These are phyloP conservation scores for Pezicula neosporulosa DNA, from an alignment of 2,329 filamentous ascomycete species.

Conservation along the genomic window DNA sequence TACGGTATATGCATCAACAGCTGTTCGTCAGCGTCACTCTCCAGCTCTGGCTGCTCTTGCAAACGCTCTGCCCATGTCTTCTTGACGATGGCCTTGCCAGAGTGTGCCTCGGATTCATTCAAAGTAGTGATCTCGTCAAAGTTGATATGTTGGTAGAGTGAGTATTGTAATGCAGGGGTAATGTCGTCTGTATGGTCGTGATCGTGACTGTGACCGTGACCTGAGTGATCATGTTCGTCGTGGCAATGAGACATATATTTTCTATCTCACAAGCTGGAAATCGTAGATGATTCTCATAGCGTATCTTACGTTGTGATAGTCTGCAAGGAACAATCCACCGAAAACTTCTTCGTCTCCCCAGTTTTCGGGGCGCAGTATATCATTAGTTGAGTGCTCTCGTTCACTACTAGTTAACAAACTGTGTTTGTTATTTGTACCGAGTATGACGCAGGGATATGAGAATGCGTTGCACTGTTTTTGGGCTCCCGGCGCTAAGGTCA, in stretches of 20 bases:
- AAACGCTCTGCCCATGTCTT: slow-evolving; percentile 90
- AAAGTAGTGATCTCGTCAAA: slow-evolving; percentile 82
- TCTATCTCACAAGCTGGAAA: too few species aligned
- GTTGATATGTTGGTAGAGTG: slow-evolving; percentile 88
- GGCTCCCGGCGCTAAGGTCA: too few species aligned
- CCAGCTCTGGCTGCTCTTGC: slow-evolving; percentile 67
- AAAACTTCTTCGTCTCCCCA: too few species aligned
- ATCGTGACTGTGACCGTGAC: slow-evolving; percentile 41
- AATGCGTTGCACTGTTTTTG: too few species aligned
- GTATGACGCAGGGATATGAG: too few species aligned
- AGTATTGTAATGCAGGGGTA: slow-evolving; percentile 84
- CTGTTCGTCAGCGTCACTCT: slow-evolving; percentile 88
- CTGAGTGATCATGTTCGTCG: slow-evolving; percentile 33
- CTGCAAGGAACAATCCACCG: too few species aligned
- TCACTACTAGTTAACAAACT: too few species aligned
- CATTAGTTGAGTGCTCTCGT: too few species aligned
- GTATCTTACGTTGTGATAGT: too few species aligned
- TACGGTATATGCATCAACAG: slow-evolving; percentile 89
- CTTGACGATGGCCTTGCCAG: slow-evolving; percentile 72
- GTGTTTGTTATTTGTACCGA: too few species aligned
- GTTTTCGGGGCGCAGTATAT: too few species aligned
- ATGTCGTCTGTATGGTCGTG: slow-evolving; percentile 81
- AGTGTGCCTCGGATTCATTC: slow-evolving; percentile 70
- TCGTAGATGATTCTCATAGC: too few species aligned
- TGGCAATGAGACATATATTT: slow-evolving; percentile 35